phyloP scores from a whole-genome alignment of 2,329 filamentous ascomycete species.

The Monilinia fructicola region DNA sequence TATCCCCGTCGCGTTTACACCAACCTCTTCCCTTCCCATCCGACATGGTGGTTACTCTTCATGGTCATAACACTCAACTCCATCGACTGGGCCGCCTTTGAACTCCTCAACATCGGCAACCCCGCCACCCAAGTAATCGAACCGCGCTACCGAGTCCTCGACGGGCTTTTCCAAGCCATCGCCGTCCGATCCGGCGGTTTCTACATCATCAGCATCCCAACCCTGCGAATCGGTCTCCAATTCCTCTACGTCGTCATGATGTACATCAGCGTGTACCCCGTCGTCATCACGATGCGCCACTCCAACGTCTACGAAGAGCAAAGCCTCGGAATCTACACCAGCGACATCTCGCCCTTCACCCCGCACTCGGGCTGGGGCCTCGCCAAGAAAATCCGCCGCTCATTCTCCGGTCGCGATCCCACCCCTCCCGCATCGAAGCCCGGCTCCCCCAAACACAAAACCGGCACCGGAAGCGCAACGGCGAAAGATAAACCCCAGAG shows the following conservation, averaged over 20 bases:
- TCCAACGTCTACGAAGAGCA: slow-evolving; percentile 73
- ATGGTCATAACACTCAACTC: slow-evolving; percentile 61
- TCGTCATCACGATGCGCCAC: slow-evolving; percentile 63
- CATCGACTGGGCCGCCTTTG: slow-evolving; percentile 65
- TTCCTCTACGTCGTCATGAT: slow-evolving; percentile 64
- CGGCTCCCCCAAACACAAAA: no score
- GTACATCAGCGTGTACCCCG: slow-evolving; percentile 64
- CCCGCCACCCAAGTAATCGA: slow-evolving; percentile 53
- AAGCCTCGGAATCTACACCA: slow-evolving; percentile 58
- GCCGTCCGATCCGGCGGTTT: slow-evolving; percentile 66
- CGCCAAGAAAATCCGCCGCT: slow-evolving; percentile 2
- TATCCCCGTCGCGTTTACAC: slow-evolving; percentile 61
- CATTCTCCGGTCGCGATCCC: slow-evolving; percentile 18
- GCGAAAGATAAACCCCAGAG: not conserved
- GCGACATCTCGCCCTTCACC: slow-evolving; percentile 26
- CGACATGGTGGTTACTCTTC: slow-evolving; percentile 65
- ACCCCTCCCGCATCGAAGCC: not conserved
- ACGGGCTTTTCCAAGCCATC: slow-evolving; percentile 65
- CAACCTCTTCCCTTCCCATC: slow-evolving; percentile 61
- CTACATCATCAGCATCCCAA: slow-evolving; percentile 42
- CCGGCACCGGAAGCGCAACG: no score
- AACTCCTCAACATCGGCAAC: slow-evolving; percentile 65
- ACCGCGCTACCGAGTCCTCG: slow-evolving; percentile 55
- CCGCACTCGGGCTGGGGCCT: slow-evolving; percentile 23
- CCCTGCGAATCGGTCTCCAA: slow-evolving; percentile 16